Evolutionary conservation across 805 yeast genomes (phyloP).

Genomic region (Kuraishia piskuri): DNA sequence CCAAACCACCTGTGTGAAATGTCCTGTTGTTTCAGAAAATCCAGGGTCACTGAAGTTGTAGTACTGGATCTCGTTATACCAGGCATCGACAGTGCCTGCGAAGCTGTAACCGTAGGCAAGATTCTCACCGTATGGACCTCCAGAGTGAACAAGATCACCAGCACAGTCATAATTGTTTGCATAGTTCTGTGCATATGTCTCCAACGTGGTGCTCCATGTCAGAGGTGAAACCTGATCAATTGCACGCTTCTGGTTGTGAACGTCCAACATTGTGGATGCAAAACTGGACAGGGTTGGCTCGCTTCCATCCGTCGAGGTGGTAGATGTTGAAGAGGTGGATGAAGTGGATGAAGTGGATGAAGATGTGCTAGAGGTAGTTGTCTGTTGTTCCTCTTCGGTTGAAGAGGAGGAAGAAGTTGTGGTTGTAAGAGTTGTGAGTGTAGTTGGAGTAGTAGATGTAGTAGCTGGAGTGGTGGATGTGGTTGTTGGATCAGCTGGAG

Average conservation of each 20-base stretch:
- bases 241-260: slow-evolving; percentile 55
- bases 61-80: slow-evolving; percentile 58
- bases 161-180: slow-evolving; percentile 51
- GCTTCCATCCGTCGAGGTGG: slow-evolving; percentile 10
- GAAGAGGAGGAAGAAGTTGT: slow-evolving; percentile 9
- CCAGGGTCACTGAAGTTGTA: slow-evolving; percentile 50
- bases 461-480: slow-evolving; percentile 7
- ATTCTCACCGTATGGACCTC: slow-evolving; percentile 69
- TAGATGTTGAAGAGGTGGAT: slow-evolving; percentile 9
- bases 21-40: slow-evolving; percentile 47
- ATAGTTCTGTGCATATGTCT: slow-evolving; percentile 47
- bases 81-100: slow-evolving; percentile 51
- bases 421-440: slow-evolving; percentile 8
- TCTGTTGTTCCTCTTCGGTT: slow-evolving; percentile 7
- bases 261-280: slow-evolving; percentile 33
- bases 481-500: not conserved
- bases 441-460: slow-evolving; percentile 3
- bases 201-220: slow-evolving; percentile 48
- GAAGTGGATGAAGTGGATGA: slow-evolving; percentile 10
- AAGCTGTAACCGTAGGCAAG: slow-evolving; percentile 60
- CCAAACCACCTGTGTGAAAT: slow-evolving; percentile 77
- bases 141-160: slow-evolving; percentile 55
- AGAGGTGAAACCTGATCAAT: slow-evolving; percentile 42
- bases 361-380: slow-evolving; percentile 11
- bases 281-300: slow-evolving; percentile 12